Conservation (phyloP, 345 rosid genomes). For the Moricandia arvensis region DNA sequence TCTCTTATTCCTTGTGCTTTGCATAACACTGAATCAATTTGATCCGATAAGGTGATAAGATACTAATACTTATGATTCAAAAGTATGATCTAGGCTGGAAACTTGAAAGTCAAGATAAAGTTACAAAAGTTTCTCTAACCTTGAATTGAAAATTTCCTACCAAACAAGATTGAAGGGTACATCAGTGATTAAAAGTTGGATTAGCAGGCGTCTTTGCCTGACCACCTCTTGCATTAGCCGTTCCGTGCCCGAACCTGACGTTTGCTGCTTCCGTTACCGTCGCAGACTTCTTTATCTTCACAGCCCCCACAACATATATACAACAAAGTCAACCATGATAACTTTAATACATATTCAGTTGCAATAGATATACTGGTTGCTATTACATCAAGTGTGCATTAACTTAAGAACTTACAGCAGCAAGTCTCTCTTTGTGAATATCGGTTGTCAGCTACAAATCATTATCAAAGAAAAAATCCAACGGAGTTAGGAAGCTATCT, state of each 20-base stretch:
- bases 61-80: constrained; percentile 14
- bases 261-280: constrained; percentile 53
- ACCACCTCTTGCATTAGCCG: constrained; percentile 57
- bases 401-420: constrained; percentile 54
- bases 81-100: neutral
- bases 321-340: constrained; percentile 4
- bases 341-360: neutral
- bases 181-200: constrained; percentile 47
- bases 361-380: neutral
- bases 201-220: constrained; percentile 60
- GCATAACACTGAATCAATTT: constrained; percentile 1
- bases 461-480: constrained; percentile 18
- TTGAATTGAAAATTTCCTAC: neutral
- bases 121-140: neutral
- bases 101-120: neutral
- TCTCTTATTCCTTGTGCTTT: neutral
- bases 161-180: constrained; percentile 3
- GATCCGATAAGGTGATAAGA: constrained; percentile 7
- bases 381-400: constrained; percentile 1
- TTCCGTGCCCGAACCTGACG: constrained; percentile 56
- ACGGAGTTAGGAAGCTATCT: neutral
- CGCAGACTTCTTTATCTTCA: constrained; percentile 75
- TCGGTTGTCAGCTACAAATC: constrained; percentile 68
- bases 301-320: neutral
- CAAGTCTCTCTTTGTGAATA: constrained; percentile 87